Percentiles rank a stretch among this genome's conserved stretches.
Conservation (phyloP, 192 early-diverging fungal genomes). For the Coemansia sp. region DNA sequence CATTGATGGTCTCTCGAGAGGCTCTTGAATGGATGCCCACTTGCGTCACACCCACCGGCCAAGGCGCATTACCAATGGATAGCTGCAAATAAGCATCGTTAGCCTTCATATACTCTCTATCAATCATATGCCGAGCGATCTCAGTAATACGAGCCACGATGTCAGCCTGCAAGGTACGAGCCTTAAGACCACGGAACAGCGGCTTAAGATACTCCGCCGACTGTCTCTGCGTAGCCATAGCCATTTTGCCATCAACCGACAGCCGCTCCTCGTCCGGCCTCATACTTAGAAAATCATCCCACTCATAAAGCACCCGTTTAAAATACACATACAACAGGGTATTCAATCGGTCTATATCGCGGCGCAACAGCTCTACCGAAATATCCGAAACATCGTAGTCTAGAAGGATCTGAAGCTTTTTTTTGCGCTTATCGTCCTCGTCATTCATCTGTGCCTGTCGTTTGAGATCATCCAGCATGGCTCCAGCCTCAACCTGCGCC, state of each 20-base stretch:
- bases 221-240: constrained; percentile 79
- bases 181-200: constrained; percentile 83
- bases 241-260: constrained; percentile 75
- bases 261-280: constrained; percentile 80
- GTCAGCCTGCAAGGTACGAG: constrained; percentile 72
- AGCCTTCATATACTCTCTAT: constrained; percentile 86
- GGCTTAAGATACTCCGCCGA: constrained; percentile 86
- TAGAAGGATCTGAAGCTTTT: constrained; percentile 37
- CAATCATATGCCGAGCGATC: constrained; percentile 80
- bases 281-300: constrained; percentile 73
- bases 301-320: constrained; percentile 79
- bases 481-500: constrained; percentile 76
- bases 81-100: constrained; percentile 91
- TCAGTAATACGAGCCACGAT: constrained; percentile 87
- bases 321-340: constrained; percentile 80
- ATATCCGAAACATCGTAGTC: constrained; percentile 71
- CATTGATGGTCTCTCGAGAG: constrained; percentile 94
- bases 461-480: constrained; percentile 72
- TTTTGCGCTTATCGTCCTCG: constrained; percentile 35
- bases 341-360: constrained; percentile 71
- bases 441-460: constrained; percentile 55
- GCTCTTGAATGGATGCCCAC: constrained; percentile 97
- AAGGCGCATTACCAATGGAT: constrained; percentile 96
- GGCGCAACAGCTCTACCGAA: constrained; percentile 67
- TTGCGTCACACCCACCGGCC: constrained; percentile 96